Conservation (phyloP, 2,329 filamentous ascomycete species). For the Rhynchosporium secalis region DNA sequence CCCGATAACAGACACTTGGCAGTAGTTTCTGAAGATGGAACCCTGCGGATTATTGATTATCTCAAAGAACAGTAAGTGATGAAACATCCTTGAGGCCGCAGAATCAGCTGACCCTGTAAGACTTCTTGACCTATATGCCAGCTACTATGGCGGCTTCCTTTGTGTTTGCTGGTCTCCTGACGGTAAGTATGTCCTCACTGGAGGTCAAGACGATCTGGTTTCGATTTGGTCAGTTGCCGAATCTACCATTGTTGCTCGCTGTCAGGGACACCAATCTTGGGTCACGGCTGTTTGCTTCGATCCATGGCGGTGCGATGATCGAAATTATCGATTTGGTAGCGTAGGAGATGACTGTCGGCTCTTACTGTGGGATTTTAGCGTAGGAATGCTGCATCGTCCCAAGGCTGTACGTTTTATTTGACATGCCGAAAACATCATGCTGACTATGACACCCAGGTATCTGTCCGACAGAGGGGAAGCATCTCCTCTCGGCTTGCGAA, state of each 20-base stretch:
- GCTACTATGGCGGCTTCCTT: constrained; percentile 90
- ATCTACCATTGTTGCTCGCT: constrained; percentile 81
- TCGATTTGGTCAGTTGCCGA: constrained; percentile 94
- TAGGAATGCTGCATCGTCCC: constrained; percentile 91
- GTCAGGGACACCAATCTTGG: constrained; percentile 95
- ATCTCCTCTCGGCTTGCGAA: constrained; percentile 52
- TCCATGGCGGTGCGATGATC: constrained; percentile 93
- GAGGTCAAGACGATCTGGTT: constrained; percentile 92
- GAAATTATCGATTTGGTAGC: constrained; percentile 93
- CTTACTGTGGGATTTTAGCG: constrained; percentile 95
- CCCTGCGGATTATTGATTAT: constrained; percentile 87
- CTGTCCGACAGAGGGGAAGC: constrained; percentile 53
- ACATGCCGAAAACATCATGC: constrained; percentile 25
- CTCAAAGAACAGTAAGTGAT: constrained; percentile 77
- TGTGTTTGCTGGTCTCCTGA: constrained; percentile 98
- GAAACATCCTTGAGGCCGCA: not conserved
- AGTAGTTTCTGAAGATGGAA: constrained; percentile 88
- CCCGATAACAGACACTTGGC: constrained; percentile 86
- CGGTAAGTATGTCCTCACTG: constrained; percentile 91
- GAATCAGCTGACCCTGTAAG: constrained; percentile 46
- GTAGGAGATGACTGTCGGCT: constrained; percentile 92
- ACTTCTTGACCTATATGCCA: constrained; percentile 81
- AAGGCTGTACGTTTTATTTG: constrained; percentile 64
- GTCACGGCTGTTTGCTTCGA: constrained; percentile 93
- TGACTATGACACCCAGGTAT: constrained; percentile 44